Evolutionary conservation across 169 alveolate genomes (phyloP).

Genomic region (Theileria sp.): DNA sequence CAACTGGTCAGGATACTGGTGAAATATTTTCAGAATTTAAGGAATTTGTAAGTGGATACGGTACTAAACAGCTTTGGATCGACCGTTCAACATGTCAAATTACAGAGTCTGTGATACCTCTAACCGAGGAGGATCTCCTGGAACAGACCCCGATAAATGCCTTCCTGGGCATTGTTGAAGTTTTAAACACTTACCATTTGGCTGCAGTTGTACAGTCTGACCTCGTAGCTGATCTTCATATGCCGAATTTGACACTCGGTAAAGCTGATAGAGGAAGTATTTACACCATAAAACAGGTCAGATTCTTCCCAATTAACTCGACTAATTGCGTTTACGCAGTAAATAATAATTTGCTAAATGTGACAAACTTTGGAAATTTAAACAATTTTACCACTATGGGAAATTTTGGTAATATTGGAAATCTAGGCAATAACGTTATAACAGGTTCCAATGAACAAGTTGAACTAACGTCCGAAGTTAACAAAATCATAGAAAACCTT

Average conservation of each 20-base stretch:
- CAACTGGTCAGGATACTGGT: background rate
- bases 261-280: constrained; percentile 17
- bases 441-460: background rate
- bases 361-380: background rate
- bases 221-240: constrained; percentile 34
- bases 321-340: background rate
- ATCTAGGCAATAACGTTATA: background rate
- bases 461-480: background rate
- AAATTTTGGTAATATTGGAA: background rate
- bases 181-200: constrained; percentile 35
- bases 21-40: background rate
- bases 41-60: background rate
- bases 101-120: constrained; percentile 30
- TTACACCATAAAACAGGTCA: constrained; percentile 32
- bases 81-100: constrained; percentile 28
- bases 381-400: background rate
- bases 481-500: constrained; percentile 15
- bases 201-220: constrained; percentile 34
- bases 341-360: background rate
- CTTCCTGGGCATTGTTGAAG: constrained; percentile 51
- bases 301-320: constrained; percentile 23
- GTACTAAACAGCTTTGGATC: constrained; percentile 41
- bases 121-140: constrained; percentile 33
- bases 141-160: constrained; percentile 25
- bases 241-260: constrained; percentile 26